Evolutionary conservation across 192 early-diverging fungal genomes (phyloP).

Genomic region (Paraglomus brasilianum): DNA sequence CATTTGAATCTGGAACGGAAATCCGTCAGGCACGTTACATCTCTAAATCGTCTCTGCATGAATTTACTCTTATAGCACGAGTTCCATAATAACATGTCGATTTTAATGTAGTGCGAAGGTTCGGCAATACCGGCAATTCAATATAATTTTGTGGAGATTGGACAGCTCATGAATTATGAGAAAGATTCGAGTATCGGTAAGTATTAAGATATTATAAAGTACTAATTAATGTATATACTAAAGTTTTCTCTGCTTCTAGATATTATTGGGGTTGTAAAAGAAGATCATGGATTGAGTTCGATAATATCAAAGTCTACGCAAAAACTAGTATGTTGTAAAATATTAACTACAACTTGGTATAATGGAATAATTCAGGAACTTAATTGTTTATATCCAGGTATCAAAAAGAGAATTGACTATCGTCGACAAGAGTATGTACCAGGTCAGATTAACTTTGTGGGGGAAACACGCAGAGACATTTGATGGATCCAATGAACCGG

Average conservation of each 20-base stretch:
- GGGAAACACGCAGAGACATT: constrained; percentile 76
- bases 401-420: constrained; percentile 81
- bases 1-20: constrained; percentile 67
- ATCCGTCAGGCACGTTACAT: constrained; percentile 53
- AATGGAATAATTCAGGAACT: not conserved
- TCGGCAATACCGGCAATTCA: no score
- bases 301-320: constrained; percentile 61
- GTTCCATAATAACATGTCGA: no score
- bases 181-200: constrained; percentile 66
- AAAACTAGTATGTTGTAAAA: constrained; percentile 49
- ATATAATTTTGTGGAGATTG: constrained; percentile 70
- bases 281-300: constrained; percentile 53
- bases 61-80: no score
- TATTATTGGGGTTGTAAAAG: constrained; percentile 74
- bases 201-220: constrained; percentile 6
- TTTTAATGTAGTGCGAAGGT: no score
- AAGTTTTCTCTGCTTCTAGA: constrained; percentile 50
- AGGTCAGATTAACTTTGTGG: constrained; percentile 84
- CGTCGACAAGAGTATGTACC: constrained; percentile 71
- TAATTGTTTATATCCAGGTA: constrained; percentile 47
- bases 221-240: not conserved
- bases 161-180: constrained; percentile 63
- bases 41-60: no score
- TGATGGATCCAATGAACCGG: constrained; percentile 44
- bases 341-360: no score